Percentiles rank a stretch among this genome's conserved stretches.
Conservation (phyloP, 2,329 filamentous ascomycete species). For the Sclerotinia nivalis region DNA sequence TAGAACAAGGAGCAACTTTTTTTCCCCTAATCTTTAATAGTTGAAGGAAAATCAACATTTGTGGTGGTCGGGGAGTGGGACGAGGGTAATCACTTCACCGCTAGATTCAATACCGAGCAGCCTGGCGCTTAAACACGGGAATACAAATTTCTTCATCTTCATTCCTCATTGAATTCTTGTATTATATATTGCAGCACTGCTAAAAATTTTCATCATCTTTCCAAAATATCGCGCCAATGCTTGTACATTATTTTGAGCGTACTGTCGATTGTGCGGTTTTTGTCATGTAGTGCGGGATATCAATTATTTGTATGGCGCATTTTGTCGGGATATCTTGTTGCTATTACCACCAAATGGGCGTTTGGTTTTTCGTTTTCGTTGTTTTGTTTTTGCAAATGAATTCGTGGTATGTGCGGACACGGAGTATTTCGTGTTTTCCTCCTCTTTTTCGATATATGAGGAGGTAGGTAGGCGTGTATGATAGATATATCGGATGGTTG, state of each 20-base stretch:
- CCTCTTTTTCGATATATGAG: not conserved
- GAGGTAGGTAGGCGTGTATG: not conserved
- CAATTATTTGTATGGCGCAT: not conserved
- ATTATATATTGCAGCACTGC: slow-evolving; percentile 9
- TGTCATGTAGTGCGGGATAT: not conserved
- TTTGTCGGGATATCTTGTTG: not conserved
- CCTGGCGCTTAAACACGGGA: not conserved
- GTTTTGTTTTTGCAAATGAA: not conserved
- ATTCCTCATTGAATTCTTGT: slow-evolving; percentile 13
- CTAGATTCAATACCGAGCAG: not conserved
- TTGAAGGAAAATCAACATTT: not conserved
- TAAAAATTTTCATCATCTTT: not conserved
- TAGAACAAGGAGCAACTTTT: not conserved
- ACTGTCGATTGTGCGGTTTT: not conserved
- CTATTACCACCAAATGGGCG: not conserved
- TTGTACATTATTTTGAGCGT: slow-evolving; percentile 11
- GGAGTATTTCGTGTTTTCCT: not conserved
- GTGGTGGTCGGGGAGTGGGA: not conserved
- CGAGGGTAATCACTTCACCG: not conserved
- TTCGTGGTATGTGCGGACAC: not conserved
- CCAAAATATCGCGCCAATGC: slow-evolving; percentile 7
- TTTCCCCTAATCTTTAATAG: not conserved
- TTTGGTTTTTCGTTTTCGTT: not conserved
- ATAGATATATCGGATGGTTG: not conserved
- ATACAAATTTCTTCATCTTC: not conserved